Evolutionary conservation across 2,329 filamentous ascomycete species (phyloP).

Genomic region (Alternaria infectoria): DNA sequence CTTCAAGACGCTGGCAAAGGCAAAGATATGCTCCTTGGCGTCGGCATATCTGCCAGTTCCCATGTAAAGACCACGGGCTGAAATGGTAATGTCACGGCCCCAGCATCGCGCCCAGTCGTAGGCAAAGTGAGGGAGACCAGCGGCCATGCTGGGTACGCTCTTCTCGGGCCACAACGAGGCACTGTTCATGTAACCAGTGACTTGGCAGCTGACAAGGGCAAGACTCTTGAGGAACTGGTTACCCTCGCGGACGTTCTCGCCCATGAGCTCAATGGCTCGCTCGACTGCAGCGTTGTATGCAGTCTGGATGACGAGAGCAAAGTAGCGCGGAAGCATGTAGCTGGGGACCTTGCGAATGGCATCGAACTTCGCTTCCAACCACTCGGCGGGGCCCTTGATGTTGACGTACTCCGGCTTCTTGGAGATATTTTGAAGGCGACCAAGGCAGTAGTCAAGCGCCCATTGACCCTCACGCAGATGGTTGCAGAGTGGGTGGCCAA

Average conservation of each 20-base stretch:
- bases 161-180: slow-evolving; percentile 89
- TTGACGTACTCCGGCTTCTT: slow-evolving; percentile 66
- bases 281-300: slow-evolving; percentile 86
- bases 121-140: slow-evolving; percentile 91
- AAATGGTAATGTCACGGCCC: slow-evolving; percentile 97
- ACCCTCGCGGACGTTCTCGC: slow-evolving; percentile 75
- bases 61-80: slow-evolving; percentile 87
- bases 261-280: slow-evolving; percentile 79
- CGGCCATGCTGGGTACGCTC: slow-evolving; percentile 83
- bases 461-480: slow-evolving; percentile 91
- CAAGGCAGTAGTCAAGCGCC: slow-evolving; percentile 87
- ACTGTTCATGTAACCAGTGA: slow-evolving; percentile 87
- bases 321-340: slow-evolving; percentile 91
- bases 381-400: slow-evolving; percentile 71
- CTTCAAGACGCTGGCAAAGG: slow-evolving; percentile 95
- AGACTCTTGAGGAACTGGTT: slow-evolving; percentile 90
- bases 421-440: slow-evolving; percentile 75
- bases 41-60: slow-evolving; percentile 88
- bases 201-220: slow-evolving; percentile 89
- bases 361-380: slow-evolving; percentile 85
- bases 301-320: slow-evolving; percentile 85
- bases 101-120: slow-evolving; percentile 95
- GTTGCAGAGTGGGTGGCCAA: slow-evolving; percentile 91
- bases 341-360: slow-evolving; percentile 83
- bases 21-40: slow-evolving; percentile 90